Conservation (phyloP, 345 rosid species). For the Raphanus raphanistrum region DNA sequence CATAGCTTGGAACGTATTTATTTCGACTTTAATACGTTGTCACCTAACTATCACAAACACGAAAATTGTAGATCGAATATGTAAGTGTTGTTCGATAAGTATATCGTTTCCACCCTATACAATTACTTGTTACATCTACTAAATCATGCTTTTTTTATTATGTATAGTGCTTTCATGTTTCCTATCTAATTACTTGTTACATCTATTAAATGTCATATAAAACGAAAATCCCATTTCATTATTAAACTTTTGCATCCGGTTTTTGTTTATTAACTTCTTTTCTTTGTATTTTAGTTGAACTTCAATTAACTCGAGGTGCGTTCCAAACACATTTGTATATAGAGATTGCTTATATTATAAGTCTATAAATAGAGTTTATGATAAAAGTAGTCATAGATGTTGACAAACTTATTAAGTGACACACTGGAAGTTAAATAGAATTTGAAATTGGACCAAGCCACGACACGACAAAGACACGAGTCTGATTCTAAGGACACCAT, state of each 20-base stretch:
- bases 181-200: not conserved
- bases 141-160: not conserved
- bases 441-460: slow-evolving; percentile 31
- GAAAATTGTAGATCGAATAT: not conserved
- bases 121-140: not conserved
- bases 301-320: not conserved
- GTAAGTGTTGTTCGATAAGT: not conserved
- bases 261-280: not conserved
- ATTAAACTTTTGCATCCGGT: not conserved
- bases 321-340: not conserved
- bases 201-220: not conserved
- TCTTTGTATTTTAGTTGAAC: not conserved
- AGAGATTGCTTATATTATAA: not conserved
- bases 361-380: slow-evolving; percentile 13
- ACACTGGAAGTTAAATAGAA: slow-evolving; percentile 22
- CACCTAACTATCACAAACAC: slow-evolving; percentile 22
- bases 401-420: slow-evolving; percentile 26
- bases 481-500: slow-evolving; percentile 10
- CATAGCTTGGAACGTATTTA: slow-evolving; percentile 18
- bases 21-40: slow-evolving; percentile 23
- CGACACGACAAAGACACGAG: slow-evolving; percentile 26
- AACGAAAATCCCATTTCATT: not conserved
- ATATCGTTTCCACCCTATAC: not conserved
- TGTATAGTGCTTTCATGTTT: not conserved
- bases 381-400: slow-evolving; percentile 1